Evolutionary conservation across 1,139 yeast genomes (phyloP).

Genomic region (Yamadazyma jaroonii): DNA sequence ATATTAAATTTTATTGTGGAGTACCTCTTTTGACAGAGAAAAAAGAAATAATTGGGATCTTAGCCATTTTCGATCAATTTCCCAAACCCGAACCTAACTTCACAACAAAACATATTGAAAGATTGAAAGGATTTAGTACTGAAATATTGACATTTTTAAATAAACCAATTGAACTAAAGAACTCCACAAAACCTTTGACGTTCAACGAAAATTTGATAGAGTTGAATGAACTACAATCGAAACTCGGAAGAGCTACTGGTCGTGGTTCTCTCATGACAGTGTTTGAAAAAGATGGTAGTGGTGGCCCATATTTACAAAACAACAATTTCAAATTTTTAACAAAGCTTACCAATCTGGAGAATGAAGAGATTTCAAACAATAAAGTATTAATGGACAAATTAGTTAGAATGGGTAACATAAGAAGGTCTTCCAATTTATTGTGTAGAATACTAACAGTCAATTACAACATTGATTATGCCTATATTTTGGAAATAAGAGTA

Average conservation of each 20-base stretch:
- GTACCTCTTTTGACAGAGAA: constrained; percentile 48
- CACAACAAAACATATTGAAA: constrained; percentile 28
- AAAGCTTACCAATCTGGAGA: constrained; percentile 21
- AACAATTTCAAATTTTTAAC: constrained; percentile 38
- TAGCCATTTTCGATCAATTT: constrained; percentile 58
- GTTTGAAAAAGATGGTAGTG: constrained; percentile 62
- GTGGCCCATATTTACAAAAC: constrained; percentile 53
- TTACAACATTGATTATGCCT: constrained; percentile 48
- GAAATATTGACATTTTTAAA: constrained; percentile 45
- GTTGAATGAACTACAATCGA: constrained; percentile 24
- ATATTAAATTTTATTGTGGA: constrained; percentile 59
- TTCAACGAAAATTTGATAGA: constrained; percentile 18
- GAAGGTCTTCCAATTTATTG: constrained; percentile 39
- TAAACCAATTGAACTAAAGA: constrained; percentile 22
- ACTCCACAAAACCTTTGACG: constrained; percentile 3
- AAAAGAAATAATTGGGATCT: constrained; percentile 50
- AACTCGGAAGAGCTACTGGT: constrained; percentile 57
- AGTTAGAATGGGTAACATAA: constrained; percentile 38
- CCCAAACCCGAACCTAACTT: constrained; percentile 32
- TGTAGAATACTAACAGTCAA: constrained; percentile 39
- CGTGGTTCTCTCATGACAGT: constrained; percentile 36
- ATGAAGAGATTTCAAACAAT: constrained; percentile 17
- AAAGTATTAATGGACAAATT: constrained; percentile 37
- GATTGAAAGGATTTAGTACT: constrained; percentile 35
- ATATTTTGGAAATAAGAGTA: constrained; percentile 54